Base-by-base conservation (phyloP, 2,329 filamentous ascomycete species). In the Pseudogymnoascus sp. region DNA sequence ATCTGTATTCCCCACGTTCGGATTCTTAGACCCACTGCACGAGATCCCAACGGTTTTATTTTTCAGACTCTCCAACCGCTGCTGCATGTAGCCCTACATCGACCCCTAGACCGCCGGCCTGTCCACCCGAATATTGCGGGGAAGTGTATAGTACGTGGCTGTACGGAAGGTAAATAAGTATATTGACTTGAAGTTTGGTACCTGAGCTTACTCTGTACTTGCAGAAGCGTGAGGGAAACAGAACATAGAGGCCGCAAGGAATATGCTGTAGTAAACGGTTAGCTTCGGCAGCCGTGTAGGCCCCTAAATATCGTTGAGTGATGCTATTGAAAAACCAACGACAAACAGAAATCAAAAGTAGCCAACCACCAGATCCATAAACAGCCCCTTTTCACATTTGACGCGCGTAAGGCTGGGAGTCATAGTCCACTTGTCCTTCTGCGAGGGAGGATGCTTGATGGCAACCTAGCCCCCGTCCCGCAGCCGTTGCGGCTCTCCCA, bases 151-250 rank as follows among this genome's bases (percentile, higher is more conserved):
- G 43, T 54, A 54, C 28, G n/a, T 30, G 43, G 12, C 8, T 54
- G 5, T 54, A 54, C n/a, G 30, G n/a, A 54, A 25, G 43, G 32
- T 25, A 54, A 54, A 54, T 54, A 54, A 32, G 43, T 54, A 54
- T 54, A 32, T 8, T 12, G n/a, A 54, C 25, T 32, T 54, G 25
- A 18, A 25, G n/a, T 6, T 54, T 54, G 43, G 43, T 54, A 54
- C 25, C 8, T 16, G 41, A 30, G 43, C 43, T 54, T 54, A 54
- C 25, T 18, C 7, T 30, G 43, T 32, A 30, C 43, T 54, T 18
- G 25, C 43, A 32, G 43, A 32, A n/a, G 25, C 43, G 11, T 12
- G 43, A 54, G 43, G 25, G 43, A 54, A 50, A 54, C 18, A 32
- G n/a, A 18, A 50, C 2, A 30, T 12, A 50, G 14, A 50, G 16